These are phyloP conservation scores for Cadophora sp. DNA, from an alignment of 2,329 filamentous ascomycete genomes.

Conservation along the genomic window DNA sequence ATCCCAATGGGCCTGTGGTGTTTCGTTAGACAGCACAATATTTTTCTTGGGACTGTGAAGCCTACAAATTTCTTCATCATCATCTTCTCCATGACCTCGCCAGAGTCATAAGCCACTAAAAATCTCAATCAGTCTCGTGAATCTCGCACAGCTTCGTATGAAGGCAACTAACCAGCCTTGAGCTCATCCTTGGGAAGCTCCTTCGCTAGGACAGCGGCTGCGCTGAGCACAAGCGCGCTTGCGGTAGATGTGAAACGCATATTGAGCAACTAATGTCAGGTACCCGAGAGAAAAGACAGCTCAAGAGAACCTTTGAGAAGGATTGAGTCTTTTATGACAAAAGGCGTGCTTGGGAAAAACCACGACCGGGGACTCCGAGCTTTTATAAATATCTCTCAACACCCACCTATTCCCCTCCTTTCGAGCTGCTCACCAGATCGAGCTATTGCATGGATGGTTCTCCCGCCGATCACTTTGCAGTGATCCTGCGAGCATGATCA, in stretches of 20 bases:
- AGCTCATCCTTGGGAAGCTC: constrained; percentile 18
- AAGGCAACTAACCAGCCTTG: constrained; percentile 5
- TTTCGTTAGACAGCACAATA: not conserved
- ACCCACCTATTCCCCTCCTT: not conserved
- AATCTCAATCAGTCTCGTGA: not conserved
- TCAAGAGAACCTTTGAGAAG: constrained; percentile 12
- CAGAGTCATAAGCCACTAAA: constrained; percentile 17
- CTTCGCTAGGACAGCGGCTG: constrained; percentile 15
- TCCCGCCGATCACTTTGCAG: not conserved
- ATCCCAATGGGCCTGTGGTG: constrained; percentile 16
- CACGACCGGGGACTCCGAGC: not conserved
- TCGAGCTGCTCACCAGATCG: not conserved
- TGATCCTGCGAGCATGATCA: not conserved
- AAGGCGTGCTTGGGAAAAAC: constrained; percentile 7
- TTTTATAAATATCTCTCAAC: constrained; percentile 14
- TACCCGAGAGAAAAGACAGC: constrained; percentile 12
- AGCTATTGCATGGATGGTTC: not conserved
- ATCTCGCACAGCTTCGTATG: not conserved
- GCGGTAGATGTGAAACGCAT: constrained; percentile 18
- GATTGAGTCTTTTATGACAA: constrained; percentile 19
- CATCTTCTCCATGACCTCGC: constrained; percentile 18
- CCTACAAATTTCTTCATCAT: constrained; percentile 13
- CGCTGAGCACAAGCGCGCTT: constrained; percentile 16
- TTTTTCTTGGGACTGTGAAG: not conserved
- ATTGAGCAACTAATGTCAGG: constrained; percentile 10